Evolutionary conservation across 176 grass and related monocot species (phyloP).

Genomic region (Ensete ventricosum): DNA sequence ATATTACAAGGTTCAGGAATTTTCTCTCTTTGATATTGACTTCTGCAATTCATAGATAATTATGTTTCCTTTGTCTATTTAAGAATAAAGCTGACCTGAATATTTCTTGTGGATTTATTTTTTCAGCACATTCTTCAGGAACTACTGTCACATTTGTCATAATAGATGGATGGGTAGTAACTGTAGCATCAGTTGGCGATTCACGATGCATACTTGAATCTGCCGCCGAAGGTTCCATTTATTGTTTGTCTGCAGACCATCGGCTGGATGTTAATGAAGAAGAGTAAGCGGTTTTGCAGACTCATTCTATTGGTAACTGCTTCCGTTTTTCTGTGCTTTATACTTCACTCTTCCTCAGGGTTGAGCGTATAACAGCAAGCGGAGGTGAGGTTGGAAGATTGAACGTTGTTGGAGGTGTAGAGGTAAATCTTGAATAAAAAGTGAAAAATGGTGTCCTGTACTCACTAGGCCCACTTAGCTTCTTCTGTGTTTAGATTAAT

Average conservation of each 20-base stretch:
- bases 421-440: constrained; percentile 33
- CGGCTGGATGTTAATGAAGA: constrained; percentile 74
- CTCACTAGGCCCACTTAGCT: not conserved
- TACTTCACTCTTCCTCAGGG: constrained; percentile 33
- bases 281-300: constrained; percentile 43
- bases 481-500: not conserved
- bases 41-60: not conserved
- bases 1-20: not conserved
- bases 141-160: constrained; percentile 92
- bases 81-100: not conserved
- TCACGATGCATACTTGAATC: constrained; percentile 85
- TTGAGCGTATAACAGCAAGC: constrained; percentile 62
- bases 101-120: not conserved
- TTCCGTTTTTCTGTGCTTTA: not conserved
- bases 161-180: constrained; percentile 92
- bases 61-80: not conserved
- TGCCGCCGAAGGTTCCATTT: constrained; percentile 63
- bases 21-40: not conserved
- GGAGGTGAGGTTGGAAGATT: constrained; percentile 80
- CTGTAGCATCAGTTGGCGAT: constrained; percentile 84
- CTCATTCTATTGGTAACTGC: constrained; percentile 7
- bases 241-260: constrained; percentile 78
- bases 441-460: not conserved
- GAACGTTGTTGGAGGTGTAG: constrained; percentile 76
- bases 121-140: constrained; percentile 65